phyloP scores from a whole-genome alignment of 2,329 filamentous ascomycete genomes.

The Fusarium heterosporum region DNA sequence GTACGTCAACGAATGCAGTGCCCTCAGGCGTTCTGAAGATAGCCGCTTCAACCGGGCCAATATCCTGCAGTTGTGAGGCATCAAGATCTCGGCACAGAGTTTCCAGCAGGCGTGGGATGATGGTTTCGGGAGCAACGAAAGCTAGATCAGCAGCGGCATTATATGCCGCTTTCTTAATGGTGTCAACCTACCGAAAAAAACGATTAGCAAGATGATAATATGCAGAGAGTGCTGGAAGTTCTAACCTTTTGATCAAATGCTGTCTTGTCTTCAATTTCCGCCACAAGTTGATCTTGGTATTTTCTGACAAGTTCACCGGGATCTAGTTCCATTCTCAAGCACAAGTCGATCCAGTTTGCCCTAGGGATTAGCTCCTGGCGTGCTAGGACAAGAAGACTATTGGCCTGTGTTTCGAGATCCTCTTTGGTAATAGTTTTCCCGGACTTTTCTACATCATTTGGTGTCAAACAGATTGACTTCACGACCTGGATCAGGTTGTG shows the following conservation, averaged over 20 bases:
- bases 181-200: conserved; percentile 41
- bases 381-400: conserved; percentile 81
- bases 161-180: conserved; percentile 77
- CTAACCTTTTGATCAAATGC: conserved; percentile 65
- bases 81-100: conserved; percentile 82
- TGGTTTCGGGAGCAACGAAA: conserved; percentile 88
- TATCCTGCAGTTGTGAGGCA: conserved; percentile 72
- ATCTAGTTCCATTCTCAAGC: conserved; percentile 82
- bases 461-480: conserved; percentile 71
- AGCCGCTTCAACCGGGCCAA: conserved; percentile 89
- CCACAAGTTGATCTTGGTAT: conserved; percentile 72
- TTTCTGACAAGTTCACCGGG: conserved; percentile 80
- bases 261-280: conserved; percentile 70
- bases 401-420: conserved; percentile 75
- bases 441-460: conserved; percentile 61
- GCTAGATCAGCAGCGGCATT: conserved; percentile 89
- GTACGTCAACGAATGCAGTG: conserved; percentile 87
- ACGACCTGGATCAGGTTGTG: conserved; percentile 71
- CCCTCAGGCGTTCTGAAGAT: conserved; percentile 94
- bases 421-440: conserved; percentile 59
- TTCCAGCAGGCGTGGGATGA: conserved; percentile 80
- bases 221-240: conserved; percentile 5
- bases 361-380: conserved; percentile 81
- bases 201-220: conserved; percentile 19
- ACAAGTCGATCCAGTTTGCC: conserved; percentile 89